A percentile compares a stretch with the other conserved stretches of the same genome.
Evolutionary conservation across 352 stramenopile genomes (phyloP).

Genomic region (Stephanocyclus meneghinianus): DNA sequence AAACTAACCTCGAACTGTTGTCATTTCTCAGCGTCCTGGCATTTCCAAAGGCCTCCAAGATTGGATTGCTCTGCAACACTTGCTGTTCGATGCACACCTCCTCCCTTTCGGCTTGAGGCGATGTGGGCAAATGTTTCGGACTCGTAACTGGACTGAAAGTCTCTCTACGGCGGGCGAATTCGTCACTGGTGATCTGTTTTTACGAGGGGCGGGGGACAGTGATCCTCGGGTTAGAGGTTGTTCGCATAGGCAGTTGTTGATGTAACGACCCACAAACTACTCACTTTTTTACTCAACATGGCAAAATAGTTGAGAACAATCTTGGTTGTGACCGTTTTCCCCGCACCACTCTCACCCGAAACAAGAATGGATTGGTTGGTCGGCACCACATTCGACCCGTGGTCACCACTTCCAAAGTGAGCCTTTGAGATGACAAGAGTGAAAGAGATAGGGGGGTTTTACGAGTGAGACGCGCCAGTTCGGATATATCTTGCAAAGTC

Average conservation of each 20-base stretch:
- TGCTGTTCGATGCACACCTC: constrained; percentile 85
- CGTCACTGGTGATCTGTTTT: constrained; percentile 14
- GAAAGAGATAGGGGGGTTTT: background rate
- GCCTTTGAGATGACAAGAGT: background rate
- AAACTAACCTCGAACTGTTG: constrained; percentile 80
- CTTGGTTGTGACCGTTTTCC: constrained; percentile 57
- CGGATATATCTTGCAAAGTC: too few species aligned
- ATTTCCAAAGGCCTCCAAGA: constrained; percentile 90
- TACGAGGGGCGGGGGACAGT: background rate
- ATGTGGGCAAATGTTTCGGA: background rate
- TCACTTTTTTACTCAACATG: constrained; percentile 6
- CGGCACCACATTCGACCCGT: constrained; percentile 10
- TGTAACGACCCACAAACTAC: background rate
- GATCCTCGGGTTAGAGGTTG: background rate
- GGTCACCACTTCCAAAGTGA: background rate
- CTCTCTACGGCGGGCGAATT: background rate
- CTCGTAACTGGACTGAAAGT: background rate
- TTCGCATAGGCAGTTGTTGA: background rate
- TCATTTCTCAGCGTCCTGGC: constrained; percentile 87
- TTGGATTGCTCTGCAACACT: constrained; percentile 93
- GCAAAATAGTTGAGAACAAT: constrained; percentile 1
- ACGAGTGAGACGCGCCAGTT: background rate
- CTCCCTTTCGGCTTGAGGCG: background rate
- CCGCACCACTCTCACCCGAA: constrained; percentile 83
- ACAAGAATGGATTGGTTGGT: constrained; percentile 68